Base-by-base conservation (phyloP, 2,329 filamentous ascomycete genomes). In the Colletotrichum eleusines region DNA sequence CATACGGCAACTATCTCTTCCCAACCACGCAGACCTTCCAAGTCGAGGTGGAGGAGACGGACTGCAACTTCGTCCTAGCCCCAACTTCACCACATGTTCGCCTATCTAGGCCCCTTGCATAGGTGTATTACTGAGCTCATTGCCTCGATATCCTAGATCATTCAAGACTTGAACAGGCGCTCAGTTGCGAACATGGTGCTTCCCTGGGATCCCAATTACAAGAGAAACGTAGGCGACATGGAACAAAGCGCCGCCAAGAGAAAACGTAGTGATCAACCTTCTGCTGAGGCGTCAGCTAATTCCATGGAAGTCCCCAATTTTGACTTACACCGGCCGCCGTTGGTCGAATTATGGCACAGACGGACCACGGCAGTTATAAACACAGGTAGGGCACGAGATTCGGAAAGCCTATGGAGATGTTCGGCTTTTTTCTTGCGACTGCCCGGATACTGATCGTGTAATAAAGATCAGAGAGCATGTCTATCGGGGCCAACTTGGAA, bases 231-330 rank as follows among this genome's bases (percentile, higher is more conserved):
- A 48, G 28, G 18, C 7, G 48, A 54, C 26, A 8, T 7, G 38
- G 23, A 54, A n/a, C 12, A 63, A n/a, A 54, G 35, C 26, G 48
- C 26, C 8, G 20, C 60, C n/a, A 54, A 54, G 26, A 63, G 60
- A 33, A 44, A 31, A 51, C 23, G 60, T 16, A 18, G 18, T 23
- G 18, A 51, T 38, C 44, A 38, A 0, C 33, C 8, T 5, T 9
- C 5, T 28, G 14, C 5, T 31, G 11, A 8, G 33, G 9, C 8
- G 12, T 12, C 26, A 14, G 18, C 31, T 18, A 33, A 20, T 18
- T 12, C 23, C 46, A n/a, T n/a, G 7, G 16, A 18, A 51, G 33
- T 20, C 23, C n/a, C 44, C 3, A 14, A 23, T 14, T 33, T 20
- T 11, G 14, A 50, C 44, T 8, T 33, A 28, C n/a, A 26, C n/a